Percentiles rank a stretch among this genome's conserved stretches.
Conservation (phyloP, 306 rosid species). For the Rosa rugosa region DNA sequence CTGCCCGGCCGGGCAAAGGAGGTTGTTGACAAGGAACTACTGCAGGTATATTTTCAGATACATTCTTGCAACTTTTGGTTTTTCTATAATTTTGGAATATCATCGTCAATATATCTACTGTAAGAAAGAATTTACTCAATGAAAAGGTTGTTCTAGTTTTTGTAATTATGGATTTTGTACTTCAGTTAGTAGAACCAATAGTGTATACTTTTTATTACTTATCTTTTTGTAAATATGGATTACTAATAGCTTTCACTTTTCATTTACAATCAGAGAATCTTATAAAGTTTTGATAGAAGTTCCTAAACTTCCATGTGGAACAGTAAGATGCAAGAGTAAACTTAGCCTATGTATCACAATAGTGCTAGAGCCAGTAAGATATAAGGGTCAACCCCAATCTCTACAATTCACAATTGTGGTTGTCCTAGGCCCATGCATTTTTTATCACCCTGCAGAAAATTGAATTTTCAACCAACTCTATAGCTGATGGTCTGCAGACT, state of each 20-base stretch:
- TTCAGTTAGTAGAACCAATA: not conserved
- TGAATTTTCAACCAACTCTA: conserved; percentile 59
- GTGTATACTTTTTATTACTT: not conserved
- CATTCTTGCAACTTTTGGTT: not conserved
- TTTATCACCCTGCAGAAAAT: conserved; percentile 42
- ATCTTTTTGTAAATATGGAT: not conserved
- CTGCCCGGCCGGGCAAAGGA: conserved; percentile 43
- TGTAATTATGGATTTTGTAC: not conserved
- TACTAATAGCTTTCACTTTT: not conserved
- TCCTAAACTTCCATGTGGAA: conserved; percentile 6
- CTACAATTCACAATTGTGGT: not conserved
- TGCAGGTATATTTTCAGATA: conserved; percentile 55
- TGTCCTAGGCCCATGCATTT: conserved; percentile 29
- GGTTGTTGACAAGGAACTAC: conserved; percentile 68
- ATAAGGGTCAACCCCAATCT: not conserved
- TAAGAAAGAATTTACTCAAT: not conserved
- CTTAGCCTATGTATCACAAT: not conserved
- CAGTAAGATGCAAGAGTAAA: not conserved
- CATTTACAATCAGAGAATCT: not conserved
- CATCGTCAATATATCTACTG: not conserved
- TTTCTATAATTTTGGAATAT: not conserved
- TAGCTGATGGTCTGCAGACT: conserved; percentile 69
- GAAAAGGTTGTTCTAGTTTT: not conserved
- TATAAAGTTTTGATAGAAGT: conserved; percentile 2
- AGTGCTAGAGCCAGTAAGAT: not conserved